Conservation (phyloP, 495 filamentous ascomycete species). For the Astrocystis sublimbata region DNA sequence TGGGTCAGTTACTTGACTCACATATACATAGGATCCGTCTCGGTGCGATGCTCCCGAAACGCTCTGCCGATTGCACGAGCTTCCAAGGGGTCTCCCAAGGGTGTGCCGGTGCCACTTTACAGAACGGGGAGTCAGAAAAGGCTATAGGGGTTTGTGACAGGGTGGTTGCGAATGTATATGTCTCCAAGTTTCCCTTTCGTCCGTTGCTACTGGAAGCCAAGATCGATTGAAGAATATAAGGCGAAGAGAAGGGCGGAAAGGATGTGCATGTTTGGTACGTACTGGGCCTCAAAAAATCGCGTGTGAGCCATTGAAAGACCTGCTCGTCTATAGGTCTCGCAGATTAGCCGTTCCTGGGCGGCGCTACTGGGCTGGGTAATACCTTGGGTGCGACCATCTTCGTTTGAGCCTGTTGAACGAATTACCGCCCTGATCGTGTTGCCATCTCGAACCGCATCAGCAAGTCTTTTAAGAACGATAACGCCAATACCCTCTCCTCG, state of each 20-base stretch:
- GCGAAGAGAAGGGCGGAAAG: neutral
- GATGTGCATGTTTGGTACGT: neutral
- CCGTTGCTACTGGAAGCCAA: neutral
- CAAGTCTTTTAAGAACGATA: slow-evolving; percentile 52
- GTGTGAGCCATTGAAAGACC: slow-evolving; percentile 43
- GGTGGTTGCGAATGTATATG: neutral
- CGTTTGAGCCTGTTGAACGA: slow-evolving; percentile 45
- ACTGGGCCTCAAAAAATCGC: slow-evolving; percentile 43
- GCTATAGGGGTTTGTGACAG: neutral
- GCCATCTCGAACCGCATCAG: slow-evolving; percentile 39
- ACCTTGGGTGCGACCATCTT: slow-evolving; percentile 42
- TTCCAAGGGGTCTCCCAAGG: slow-evolving; percentile 55
- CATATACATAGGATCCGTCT: slow-evolving; percentile 37
- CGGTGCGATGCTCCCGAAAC: slow-evolving; percentile 20
- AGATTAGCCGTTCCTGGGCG: neutral
- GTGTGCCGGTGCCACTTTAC: slow-evolving; percentile 20
- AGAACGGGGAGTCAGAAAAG: neutral
- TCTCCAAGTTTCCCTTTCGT: neutral
- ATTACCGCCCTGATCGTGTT: slow-evolving; percentile 55
- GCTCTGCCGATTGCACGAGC: slow-evolving; percentile 40
- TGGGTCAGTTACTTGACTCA: slow-evolving; percentile 14
- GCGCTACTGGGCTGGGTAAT: neutral
- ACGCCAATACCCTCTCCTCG: slow-evolving; percentile 54
- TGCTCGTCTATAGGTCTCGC: neutral
- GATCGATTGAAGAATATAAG: neutral